Conservation (phyloP, 306 rosid genomes). For the Vigna hirtella region DNA sequence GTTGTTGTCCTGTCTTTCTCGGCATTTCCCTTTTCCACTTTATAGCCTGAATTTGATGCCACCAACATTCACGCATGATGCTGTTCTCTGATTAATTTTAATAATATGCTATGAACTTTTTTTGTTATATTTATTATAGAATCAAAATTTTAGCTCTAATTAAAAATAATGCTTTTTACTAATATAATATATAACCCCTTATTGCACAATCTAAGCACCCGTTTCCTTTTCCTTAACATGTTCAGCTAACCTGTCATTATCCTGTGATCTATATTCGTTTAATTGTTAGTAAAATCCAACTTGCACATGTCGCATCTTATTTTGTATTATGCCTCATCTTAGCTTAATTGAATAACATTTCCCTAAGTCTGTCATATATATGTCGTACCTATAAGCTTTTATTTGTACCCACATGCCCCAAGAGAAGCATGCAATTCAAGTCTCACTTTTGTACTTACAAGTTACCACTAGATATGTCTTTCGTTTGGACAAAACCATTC, state of each 20-base stretch:
- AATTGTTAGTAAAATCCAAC: slow-evolving; percentile 17
- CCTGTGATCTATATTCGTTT: neutral
- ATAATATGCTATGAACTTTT: too few relatives aligned
- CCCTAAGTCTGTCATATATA: neutral
- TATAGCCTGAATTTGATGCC: neutral
- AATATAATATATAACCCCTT: neutral
- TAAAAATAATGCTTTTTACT: too few relatives aligned
- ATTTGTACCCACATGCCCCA: neutral
- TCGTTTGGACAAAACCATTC: neutral
- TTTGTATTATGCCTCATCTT: slow-evolving; percentile 6
- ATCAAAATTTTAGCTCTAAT: too few relatives aligned
- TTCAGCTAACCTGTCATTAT: slow-evolving; percentile 26
- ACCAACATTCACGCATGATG: slow-evolving; percentile 24
- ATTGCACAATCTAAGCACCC: slow-evolving; percentile 14
- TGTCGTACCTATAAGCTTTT: slow-evolving; percentile 7
- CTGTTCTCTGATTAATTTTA: too few relatives aligned
- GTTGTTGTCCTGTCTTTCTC: neutral
- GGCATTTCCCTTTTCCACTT: neutral
- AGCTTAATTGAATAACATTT: neutral
- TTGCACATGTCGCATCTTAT: slow-evolving; percentile 13
- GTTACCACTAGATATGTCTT: neutral
- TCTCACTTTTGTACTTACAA: neutral
- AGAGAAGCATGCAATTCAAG: neutral
- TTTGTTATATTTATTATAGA: too few relatives aligned
- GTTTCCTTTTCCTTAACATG: neutral